These are phyloP conservation scores for Suhomyces yuchorum DNA, from an alignment of 1,139 yeast species.

Conservation along the genomic window DNA sequence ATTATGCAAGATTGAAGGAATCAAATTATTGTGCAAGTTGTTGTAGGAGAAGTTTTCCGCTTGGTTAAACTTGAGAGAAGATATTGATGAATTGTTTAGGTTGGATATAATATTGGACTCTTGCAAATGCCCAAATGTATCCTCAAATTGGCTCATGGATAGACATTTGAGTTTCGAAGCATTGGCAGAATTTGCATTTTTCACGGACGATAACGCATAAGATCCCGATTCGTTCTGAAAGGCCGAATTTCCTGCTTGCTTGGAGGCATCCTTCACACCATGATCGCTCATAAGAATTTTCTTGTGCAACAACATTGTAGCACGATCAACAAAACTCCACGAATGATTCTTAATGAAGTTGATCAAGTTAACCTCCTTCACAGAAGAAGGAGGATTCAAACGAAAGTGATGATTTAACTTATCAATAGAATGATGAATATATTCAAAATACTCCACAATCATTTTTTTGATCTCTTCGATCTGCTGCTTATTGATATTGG, in stretches of 20 bases:
- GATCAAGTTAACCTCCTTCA: slow-evolving; percentile 48
- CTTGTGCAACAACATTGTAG: slow-evolving; percentile 56
- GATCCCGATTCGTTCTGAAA: slow-evolving; percentile 8
- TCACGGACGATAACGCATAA: background rate
- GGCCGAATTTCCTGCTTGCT: background rate
- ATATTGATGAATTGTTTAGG: slow-evolving; percentile 37
- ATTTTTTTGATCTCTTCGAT: slow-evolving; percentile 48
- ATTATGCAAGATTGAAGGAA: slow-evolving; percentile 61
- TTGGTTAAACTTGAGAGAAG: slow-evolving; percentile 39
- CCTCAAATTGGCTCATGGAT: slow-evolving; percentile 41
- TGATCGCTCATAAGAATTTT: slow-evolving; percentile 45
- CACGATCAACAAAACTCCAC: slow-evolving; percentile 59
- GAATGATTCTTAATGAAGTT: slow-evolving; percentile 52
- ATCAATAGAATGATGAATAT: slow-evolving; percentile 48
- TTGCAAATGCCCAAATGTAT: slow-evolving; percentile 43
- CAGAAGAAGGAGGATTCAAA: slow-evolving; percentile 26
- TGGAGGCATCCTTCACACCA: slow-evolving; percentile 13
- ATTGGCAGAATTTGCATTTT: slow-evolving; percentile 7
- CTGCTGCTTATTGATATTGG: slow-evolving; percentile 39
- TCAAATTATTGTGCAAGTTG: slow-evolving; percentile 52
- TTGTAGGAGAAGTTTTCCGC: slow-evolving; percentile 45
- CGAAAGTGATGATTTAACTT: slow-evolving; percentile 21
- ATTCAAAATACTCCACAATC: slow-evolving; percentile 51
- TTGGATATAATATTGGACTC: slow-evolving; percentile 44
- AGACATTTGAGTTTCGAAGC: slow-evolving; percentile 3